A percentile compares a stretch with the other conserved stretches of the same genome.
phyloP scores from a whole-genome alignment of 805 yeast genomes.

The Wickerhamiella sorbophila region DNA sequence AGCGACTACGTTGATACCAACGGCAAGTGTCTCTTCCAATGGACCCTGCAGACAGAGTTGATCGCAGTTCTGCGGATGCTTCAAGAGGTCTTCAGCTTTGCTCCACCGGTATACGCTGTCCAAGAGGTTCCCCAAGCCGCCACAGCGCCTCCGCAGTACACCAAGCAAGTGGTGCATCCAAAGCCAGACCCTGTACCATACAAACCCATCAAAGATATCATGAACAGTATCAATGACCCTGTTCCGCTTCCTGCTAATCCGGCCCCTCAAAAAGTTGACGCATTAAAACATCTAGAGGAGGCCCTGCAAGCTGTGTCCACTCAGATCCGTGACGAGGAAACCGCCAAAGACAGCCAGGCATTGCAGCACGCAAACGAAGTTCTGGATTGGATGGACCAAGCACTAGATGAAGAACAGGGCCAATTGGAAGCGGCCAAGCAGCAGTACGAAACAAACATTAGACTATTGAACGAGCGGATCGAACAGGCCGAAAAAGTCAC shows the following conservation, averaged over 20 bases:
- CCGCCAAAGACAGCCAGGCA: constrained; percentile 17
- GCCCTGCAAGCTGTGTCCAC: constrained; percentile 18
- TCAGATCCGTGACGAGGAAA: constrained; percentile 17
- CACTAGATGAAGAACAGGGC: constrained; percentile 26
- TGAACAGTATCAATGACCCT: constrained; percentile 7
- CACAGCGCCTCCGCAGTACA: not conserved
- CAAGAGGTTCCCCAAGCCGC: constrained; percentile 1
- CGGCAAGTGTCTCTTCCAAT: constrained; percentile 56
- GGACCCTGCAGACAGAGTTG: constrained; percentile 32
- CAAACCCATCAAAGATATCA: not conserved
- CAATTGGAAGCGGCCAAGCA: constrained; percentile 20
- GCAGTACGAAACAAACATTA: constrained; percentile 22
- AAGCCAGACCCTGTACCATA: not conserved
- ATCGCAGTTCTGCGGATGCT: constrained; percentile 25
- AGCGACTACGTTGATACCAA: constrained; percentile 54
- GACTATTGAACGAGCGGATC: constrained; percentile 22
- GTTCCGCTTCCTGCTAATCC: constrained; percentile 27
- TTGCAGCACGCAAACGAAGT: constrained; percentile 27
- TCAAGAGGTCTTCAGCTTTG: constrained; percentile 27
- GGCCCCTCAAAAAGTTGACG: constrained; percentile 25
- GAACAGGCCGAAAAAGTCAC: constrained; percentile 21
- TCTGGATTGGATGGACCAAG: constrained; percentile 24
- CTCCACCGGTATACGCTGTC: constrained; percentile 34
- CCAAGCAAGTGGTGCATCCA: not conserved
- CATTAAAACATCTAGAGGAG: constrained; percentile 16